A percentile compares a stretch with the other conserved stretches of the same genome.
Conservation (phyloP, 169 alveolate species). For the Perkinsus marinus region DNA sequence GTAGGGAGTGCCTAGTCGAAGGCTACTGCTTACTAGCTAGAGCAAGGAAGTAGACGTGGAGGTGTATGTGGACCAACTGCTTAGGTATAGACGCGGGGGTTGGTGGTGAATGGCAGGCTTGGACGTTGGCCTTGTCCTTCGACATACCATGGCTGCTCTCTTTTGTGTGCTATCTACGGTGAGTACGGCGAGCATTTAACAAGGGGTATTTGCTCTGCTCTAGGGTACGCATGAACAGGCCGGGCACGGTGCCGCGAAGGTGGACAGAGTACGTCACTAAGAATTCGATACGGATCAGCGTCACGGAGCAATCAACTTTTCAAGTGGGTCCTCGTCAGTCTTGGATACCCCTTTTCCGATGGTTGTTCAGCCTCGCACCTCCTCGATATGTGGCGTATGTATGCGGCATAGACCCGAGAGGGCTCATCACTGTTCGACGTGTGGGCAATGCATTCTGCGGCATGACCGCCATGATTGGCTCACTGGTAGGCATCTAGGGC, state of each 20-base stretch:
- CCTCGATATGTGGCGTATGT: background rate
- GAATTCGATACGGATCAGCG: background rate
- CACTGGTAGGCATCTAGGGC: background rate
- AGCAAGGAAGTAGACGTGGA: background rate
- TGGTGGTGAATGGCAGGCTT: background rate
- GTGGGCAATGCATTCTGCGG: slow-evolving; percentile 12
- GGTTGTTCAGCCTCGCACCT: background rate
- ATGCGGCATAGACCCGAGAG: slow-evolving; percentile 12
- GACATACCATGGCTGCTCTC: background rate
- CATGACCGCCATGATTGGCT: slow-evolving; percentile 21
- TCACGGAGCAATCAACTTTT: background rate
- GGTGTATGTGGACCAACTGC: no score
- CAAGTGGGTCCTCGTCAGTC: background rate
- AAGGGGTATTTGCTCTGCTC: background rate
- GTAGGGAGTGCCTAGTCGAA: background rate
- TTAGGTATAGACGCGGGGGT: background rate
- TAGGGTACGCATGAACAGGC: background rate
- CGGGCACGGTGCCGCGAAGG: background rate
- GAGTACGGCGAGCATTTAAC: background rate
- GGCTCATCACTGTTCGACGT: slow-evolving; percentile 14
- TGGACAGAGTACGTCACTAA: background rate
- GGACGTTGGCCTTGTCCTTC: background rate
- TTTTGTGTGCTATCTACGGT: background rate
- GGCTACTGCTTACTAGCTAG: background rate
- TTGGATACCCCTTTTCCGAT: background rate